Conservation (phyloP, 768 basidiomycete species). For the Mrakia blollopis region DNA sequence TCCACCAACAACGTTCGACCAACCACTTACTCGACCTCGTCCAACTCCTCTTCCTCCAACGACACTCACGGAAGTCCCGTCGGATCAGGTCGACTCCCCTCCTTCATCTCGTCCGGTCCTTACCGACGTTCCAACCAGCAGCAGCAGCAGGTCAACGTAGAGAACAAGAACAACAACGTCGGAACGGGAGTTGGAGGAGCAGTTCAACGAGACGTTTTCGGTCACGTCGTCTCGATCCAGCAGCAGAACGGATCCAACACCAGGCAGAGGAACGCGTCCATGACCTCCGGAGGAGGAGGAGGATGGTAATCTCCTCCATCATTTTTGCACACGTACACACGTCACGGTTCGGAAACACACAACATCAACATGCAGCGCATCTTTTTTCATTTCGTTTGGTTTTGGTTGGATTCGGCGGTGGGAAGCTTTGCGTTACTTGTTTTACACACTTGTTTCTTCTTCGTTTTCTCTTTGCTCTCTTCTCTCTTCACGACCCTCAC, state of each 20-base stretch:
- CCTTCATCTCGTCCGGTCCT: slow-evolving; percentile 1
- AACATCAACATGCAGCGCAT: not conserved
- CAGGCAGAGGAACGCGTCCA: not conserved
- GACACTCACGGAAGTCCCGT: not conserved
- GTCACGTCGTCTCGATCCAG: slow-evolving; percentile 9
- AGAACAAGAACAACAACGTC: not conserved
- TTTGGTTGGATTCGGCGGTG: too few relatives aligned
- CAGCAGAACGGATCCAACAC: not conserved
- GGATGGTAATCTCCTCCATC: not conserved
- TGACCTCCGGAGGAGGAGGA: not conserved
- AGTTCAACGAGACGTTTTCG: not conserved
- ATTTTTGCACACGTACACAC: not conserved
- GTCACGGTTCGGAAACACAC: not conserved
- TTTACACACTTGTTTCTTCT: too few relatives aligned
- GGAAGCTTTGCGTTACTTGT: too few relatives aligned
- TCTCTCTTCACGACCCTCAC: not conserved
- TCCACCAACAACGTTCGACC: not conserved
- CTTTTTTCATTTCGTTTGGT: too few relatives aligned
- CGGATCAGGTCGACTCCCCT: not conserved
- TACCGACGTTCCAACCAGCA: not conserved
- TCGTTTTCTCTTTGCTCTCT: too few relatives aligned
- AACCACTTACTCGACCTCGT: too few relatives aligned
- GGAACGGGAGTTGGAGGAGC: too few relatives aligned
- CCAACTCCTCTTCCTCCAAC: not conserved
- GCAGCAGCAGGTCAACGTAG: not conserved